phyloP scores from a whole-genome alignment of 192 early-diverging fungal genomes.

The Mortierella antarctica region DNA sequence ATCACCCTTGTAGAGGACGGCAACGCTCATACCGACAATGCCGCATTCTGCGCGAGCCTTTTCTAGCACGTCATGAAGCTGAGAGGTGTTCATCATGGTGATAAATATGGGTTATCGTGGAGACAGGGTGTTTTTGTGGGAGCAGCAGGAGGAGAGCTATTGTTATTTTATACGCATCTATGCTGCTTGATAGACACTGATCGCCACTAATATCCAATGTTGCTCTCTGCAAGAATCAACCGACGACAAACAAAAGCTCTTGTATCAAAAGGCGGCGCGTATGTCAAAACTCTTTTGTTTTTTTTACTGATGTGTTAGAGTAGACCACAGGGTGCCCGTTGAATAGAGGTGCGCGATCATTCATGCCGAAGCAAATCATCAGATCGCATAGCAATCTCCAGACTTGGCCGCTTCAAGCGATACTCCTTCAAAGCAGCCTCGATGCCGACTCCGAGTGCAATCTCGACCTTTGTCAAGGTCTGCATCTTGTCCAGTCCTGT shows the following conservation, averaged over 20 bases:
- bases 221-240: too few relatives aligned
- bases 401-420: background rate
- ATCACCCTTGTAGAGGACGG: constrained; percentile 11
- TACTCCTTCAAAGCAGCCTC: background rate
- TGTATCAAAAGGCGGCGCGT: background rate
- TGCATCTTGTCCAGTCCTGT: constrained; percentile 26
- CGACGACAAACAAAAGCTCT: too few relatives aligned
- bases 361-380: background rate
- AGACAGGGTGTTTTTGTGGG: too few relatives aligned
- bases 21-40: background rate
- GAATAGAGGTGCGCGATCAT: too few relatives aligned
- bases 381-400: constrained; percentile 3
- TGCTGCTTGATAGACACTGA: too few relatives aligned
- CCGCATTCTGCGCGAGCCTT: background rate
- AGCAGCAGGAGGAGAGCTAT: too few relatives aligned
- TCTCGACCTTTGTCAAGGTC: background rate
- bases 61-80: background rate
- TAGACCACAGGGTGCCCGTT: too few relatives aligned
- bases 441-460: constrained; percentile 5
- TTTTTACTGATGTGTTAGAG: background rate
- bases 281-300: background rate
- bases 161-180: too few relatives aligned
- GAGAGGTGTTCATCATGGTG: too few relatives aligned
- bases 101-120: too few relatives aligned
- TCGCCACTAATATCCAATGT: too few relatives aligned